Evolutionary conservation across 768 basidiomycete genomes (phyloP).

Genomic region (Lactarius indigo): DNA sequence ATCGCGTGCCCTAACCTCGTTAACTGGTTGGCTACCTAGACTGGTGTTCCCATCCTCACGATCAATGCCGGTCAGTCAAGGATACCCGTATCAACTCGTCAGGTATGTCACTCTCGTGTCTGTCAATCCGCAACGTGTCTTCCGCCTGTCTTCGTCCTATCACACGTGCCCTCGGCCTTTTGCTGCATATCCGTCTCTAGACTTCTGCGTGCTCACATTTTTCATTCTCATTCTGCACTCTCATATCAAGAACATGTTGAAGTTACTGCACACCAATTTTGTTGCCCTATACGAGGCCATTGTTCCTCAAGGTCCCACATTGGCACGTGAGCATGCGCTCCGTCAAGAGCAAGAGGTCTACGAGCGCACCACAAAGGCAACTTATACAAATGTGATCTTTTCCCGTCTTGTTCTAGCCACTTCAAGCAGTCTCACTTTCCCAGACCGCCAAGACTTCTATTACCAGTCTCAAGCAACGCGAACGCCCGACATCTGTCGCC

Average conservation of each 20-base stretch:
- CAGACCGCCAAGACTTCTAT: conserved; percentile 53
- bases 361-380: conserved; percentile 64
- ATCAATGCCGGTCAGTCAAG: conserved; percentile 66
- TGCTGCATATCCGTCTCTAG: not conserved
- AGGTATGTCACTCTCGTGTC: conserved; percentile 42
- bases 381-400: conserved; percentile 70
- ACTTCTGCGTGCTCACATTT: conserved; percentile 5
- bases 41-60: conserved; percentile 61
- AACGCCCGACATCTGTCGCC: conserved; percentile 50
- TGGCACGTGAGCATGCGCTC: conserved; percentile 77
- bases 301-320: conserved; percentile 47
- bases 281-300: conserved; percentile 59
- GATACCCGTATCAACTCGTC: conserved; percentile 70
- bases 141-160: not conserved
- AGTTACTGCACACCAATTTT: conserved; percentile 71
- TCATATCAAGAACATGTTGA: conserved; percentile 60
- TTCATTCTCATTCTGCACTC: not conserved
- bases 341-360: conserved; percentile 81
- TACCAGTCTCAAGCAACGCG: conserved; percentile 48
- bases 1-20: not conserved
- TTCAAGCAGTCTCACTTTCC: conserved; percentile 14
- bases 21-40: conserved; percentile 32
- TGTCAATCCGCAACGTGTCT: conserved; percentile 16
- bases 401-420: conserved; percentile 23
- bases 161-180: not conserved